phyloP scores from a whole-genome alignment of 2,329 filamentous ascomycete species.

The Dactylellina drechsleri region DNA sequence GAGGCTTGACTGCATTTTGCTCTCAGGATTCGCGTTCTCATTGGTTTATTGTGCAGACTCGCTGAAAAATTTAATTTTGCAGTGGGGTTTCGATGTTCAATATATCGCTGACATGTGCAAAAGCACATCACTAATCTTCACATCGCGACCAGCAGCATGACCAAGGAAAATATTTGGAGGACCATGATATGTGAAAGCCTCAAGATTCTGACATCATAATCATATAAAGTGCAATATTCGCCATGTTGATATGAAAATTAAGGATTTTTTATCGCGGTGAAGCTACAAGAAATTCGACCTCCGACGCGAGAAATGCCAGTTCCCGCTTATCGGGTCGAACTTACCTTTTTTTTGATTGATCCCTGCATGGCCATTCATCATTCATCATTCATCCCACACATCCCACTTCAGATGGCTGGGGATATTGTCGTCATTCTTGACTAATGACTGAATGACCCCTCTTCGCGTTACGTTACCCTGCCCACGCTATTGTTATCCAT shows the following conservation, averaged over 20 bases:
- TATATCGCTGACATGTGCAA: slow-evolving; percentile 42
- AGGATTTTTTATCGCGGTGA: too few relatives aligned
- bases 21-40: slow-evolving; percentile 4
- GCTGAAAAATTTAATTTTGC: slow-evolving; percentile 12
- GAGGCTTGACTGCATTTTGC: slow-evolving; percentile 5
- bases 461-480: slow-evolving; percentile 12
- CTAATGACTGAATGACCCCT: slow-evolving; percentile 40
- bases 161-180: too few relatives aligned
- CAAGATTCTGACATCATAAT: too few relatives aligned
- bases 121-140: slow-evolving; percentile 11
- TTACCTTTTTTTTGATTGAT: slow-evolving; percentile 6
- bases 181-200: too few relatives aligned
- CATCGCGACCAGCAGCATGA: slow-evolving; percentile 9
- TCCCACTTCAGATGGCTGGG: slow-evolving; percentile 35
- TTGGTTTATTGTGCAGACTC: slow-evolving; percentile 14
- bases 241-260: too few relatives aligned
- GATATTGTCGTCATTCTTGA: slow-evolving; percentile 52
- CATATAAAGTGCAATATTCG: too few relatives aligned
- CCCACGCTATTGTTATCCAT: not conserved
- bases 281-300: too few relatives aligned
- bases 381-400: slow-evolving; percentile 9
- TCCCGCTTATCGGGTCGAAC: slow-evolving; percentile 44
- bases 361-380: slow-evolving; percentile 26
- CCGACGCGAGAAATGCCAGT: slow-evolving; percentile 6
- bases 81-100: slow-evolving; percentile 20